Conservation (phyloP, 169 alveolate genomes). For the Perkinsus chesapeaki region DNA sequence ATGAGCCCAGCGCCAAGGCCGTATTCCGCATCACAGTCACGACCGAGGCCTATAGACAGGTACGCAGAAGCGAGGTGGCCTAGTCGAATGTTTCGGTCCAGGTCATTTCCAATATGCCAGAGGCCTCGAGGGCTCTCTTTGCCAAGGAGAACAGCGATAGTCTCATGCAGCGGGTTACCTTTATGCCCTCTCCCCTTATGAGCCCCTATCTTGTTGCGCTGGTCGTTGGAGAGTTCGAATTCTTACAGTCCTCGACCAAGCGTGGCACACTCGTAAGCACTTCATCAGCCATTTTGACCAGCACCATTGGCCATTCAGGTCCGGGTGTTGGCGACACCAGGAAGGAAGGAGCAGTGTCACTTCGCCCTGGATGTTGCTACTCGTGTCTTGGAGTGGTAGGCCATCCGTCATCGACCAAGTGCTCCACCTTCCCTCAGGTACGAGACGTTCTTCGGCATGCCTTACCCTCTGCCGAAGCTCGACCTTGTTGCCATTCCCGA, state of each 20-base stretch:
- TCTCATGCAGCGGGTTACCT: not conserved
- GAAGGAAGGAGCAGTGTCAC: constrained; percentile 13
- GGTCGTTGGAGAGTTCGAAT: constrained; percentile 30
- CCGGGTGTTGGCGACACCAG: not conserved
- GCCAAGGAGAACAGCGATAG: not conserved
- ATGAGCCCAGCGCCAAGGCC: constrained; percentile 23
- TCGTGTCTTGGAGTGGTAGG: constrained; percentile 22
- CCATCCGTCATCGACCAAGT: not conserved
- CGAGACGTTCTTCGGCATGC: constrained; percentile 53
- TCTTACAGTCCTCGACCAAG: not conserved
- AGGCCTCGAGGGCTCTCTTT: not conserved
- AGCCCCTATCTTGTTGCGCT: constrained; percentile 25
- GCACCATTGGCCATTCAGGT: not conserved
- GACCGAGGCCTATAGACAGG: not conserved
- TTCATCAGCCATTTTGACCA: not conserved
- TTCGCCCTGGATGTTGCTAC: constrained; percentile 25
- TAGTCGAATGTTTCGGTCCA: not conserved
- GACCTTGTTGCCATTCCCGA: constrained; percentile 64
- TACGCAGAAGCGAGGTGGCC: no score
- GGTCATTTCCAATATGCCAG: constrained; percentile 5
- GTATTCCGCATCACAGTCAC: not conserved
- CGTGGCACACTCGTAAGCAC: not conserved
- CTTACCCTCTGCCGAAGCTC: constrained; percentile 59
- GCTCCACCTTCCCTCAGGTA: not conserved
- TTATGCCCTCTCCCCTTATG: constrained; percentile 6